phyloP scores from a whole-genome alignment of 2,329 filamentous ascomycete species.

The Biscogniauxia sp. region DNA sequence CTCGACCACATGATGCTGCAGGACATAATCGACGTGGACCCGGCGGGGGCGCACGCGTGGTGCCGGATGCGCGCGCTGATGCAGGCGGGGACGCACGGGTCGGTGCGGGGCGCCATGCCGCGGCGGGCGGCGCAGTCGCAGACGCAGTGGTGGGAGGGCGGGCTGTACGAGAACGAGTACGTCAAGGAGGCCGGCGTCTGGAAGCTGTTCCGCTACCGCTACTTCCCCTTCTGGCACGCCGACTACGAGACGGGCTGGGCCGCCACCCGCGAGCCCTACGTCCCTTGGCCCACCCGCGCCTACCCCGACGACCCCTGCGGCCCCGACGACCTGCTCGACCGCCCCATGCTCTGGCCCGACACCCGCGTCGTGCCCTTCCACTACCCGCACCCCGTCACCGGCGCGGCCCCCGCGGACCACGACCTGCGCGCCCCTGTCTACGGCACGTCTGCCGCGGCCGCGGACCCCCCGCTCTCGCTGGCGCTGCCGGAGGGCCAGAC shows the following conservation, averaged over 20 bases:
- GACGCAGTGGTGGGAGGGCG: conserved; percentile 56
- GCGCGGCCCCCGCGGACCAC: conserved; percentile 44
- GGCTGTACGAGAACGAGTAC: conserved; percentile 59
- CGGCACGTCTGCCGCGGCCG: conserved; percentile 39
- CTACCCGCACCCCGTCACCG: conserved; percentile 50
- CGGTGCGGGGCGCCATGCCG: conserved; percentile 31
- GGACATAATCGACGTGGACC: conserved; percentile 51
- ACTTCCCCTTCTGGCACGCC: conserved; percentile 58
- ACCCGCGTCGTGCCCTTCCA: conserved; percentile 54
- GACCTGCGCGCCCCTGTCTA: conserved; percentile 48
- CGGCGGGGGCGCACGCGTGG: conserved; percentile 45
- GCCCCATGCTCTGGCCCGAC: conserved; percentile 56
- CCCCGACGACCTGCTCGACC: conserved; percentile 51
- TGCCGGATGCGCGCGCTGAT: conserved; percentile 54
- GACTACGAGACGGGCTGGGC: conserved; percentile 53
- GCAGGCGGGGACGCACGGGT: conserved; percentile 53
- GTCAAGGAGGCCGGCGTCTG: conserved; percentile 54
- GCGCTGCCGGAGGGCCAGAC: conserved; percentile 36
- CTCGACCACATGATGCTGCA: conserved; percentile 58
- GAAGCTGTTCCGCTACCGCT: conserved; percentile 53
- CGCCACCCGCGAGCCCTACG: conserved; percentile 51
- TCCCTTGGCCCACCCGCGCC: conserved; percentile 47
- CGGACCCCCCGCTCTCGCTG: conserved; percentile 42
- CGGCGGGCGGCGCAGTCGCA: too few species aligned
- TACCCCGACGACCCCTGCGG: conserved; percentile 50